Evolutionary conservation across 345 rosid genomes (phyloP).

Genomic region (Aethionema arabicum): DNA sequence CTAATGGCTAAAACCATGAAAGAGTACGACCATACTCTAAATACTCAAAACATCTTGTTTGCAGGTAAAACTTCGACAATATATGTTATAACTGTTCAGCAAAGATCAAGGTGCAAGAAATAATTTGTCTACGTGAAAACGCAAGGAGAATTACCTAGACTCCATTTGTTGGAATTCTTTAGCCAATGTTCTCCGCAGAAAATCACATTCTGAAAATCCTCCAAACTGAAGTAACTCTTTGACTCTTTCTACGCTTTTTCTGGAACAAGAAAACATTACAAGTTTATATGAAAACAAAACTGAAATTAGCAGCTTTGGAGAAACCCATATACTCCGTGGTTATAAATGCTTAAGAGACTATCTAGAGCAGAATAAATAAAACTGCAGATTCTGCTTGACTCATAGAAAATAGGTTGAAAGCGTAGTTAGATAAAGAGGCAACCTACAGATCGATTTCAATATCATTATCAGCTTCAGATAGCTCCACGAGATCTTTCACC

Average conservation of each 20-base stretch:
- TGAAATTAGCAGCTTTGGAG: conserved; percentile 11
- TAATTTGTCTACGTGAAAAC: conserved; percentile 12
- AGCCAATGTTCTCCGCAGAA: conserved; percentile 62
- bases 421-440: conserved; percentile 21
- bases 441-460: conserved; percentile 80
- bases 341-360: no score
- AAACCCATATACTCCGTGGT: no score
- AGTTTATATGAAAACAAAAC: not conserved
- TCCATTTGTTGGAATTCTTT: conserved; percentile 82
- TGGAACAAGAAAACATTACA: conserved; percentile 29
- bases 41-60: conserved; percentile 8
- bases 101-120: not conserved
- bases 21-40: conserved; percentile 8
- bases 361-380: no score
- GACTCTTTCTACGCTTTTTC: conserved; percentile 71
- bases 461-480: conserved; percentile 52
- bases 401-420: conserved; percentile 3
- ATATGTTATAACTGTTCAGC: not conserved
- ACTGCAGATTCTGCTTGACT: conserved; percentile 2
- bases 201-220: conserved; percentile 53
- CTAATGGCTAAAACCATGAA: conserved; percentile 19
- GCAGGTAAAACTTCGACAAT: conserved; percentile 6
- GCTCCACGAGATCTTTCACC: conserved; percentile 63
- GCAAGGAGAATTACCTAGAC: conserved; percentile 48
- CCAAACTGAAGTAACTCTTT: conserved; percentile 59